Conservation (phyloP, 192 early-diverging fungal species). For the Coemansia sp. region DNA sequence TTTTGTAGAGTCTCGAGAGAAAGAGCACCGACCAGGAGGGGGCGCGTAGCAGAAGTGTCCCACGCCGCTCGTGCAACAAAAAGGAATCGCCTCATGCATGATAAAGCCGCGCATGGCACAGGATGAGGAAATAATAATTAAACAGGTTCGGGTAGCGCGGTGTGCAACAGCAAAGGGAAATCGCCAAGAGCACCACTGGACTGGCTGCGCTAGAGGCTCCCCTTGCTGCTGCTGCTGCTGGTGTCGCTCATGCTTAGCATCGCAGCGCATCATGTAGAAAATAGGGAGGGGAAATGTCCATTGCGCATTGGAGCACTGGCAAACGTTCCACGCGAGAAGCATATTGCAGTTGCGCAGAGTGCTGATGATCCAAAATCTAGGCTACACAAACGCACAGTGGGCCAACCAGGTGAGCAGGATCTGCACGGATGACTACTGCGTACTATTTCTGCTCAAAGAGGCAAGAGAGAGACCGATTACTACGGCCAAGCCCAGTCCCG, state of each 20-base stretch:
- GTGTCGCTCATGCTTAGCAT: neutral
- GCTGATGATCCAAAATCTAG: neutral
- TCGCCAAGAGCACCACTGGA: neutral
- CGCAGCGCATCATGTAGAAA: neutral
- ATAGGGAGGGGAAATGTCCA: neutral
- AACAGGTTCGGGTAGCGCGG: neutral
- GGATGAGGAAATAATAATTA: neutral
- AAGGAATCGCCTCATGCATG: conserved; percentile 3
- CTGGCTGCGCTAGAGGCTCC: neutral
- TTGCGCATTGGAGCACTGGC: neutral
- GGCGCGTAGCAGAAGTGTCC: neutral
- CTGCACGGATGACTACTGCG: conserved; percentile 1
- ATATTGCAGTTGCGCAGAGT: neutral
- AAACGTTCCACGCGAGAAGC: neutral
- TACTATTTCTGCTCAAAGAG: neutral
- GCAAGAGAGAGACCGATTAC: neutral
- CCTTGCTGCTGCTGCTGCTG: neutral
- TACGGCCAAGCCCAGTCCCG: neutral
- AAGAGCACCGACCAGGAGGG: neutral
- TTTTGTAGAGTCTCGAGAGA: neutral
- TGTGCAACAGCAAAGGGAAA: neutral
- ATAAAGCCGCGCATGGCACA: conserved; percentile 5
- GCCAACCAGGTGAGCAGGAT: conserved; percentile 6
- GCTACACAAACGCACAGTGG: neutral
- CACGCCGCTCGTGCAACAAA: conserved; percentile 1